Conservation (phyloP, 2,329 filamentous ascomycete species). For the Didymella arachidicola region DNA sequence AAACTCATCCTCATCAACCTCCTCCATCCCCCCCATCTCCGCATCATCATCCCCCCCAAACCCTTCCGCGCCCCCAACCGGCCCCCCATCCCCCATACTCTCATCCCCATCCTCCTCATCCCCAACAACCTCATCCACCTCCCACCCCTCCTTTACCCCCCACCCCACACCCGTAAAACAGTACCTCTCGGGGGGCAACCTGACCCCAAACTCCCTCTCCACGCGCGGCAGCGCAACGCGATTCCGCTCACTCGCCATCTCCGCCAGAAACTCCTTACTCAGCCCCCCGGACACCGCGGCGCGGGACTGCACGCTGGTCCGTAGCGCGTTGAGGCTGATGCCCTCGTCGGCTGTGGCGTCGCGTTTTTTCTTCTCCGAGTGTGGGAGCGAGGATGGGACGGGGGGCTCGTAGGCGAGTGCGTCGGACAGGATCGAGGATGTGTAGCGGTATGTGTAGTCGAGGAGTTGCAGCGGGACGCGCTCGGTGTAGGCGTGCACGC, state of each 20-base stretch:
- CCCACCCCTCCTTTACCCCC: constrained; percentile 59
- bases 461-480: constrained; percentile 83
- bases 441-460: constrained; percentile 87
- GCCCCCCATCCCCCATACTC: constrained; percentile 37
- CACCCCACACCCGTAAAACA: constrained; percentile 49
- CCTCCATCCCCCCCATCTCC: constrained; percentile 45
- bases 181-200: constrained; percentile 69
- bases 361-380: constrained; percentile 35
- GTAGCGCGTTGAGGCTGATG: constrained; percentile 71
- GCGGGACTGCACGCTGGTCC: constrained; percentile 67
- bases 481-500: constrained; percentile 80
- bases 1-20: constrained; percentile 56
- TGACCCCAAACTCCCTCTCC: constrained; percentile 64
- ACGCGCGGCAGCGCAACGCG: constrained; percentile 50
- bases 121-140: constrained; percentile 70
- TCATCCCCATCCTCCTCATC: constrained; percentile 64
- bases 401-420: constrained; percentile 52
- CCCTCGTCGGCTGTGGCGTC: constrained; percentile 47
- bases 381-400: constrained; percentile 13
- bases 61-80: constrained; percentile 23
- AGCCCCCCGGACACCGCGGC: constrained; percentile 30
- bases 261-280: constrained; percentile 78
- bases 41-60: constrained; percentile 28
- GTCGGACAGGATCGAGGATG: constrained; percentile 73
- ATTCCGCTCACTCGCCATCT: constrained; percentile 67